Evolutionary conservation across 2,329 filamentous ascomycete genomes (phyloP), one percentile per base, ranked within the genome.

Genomic region (Gnomoniopsis sp.): DNA sequence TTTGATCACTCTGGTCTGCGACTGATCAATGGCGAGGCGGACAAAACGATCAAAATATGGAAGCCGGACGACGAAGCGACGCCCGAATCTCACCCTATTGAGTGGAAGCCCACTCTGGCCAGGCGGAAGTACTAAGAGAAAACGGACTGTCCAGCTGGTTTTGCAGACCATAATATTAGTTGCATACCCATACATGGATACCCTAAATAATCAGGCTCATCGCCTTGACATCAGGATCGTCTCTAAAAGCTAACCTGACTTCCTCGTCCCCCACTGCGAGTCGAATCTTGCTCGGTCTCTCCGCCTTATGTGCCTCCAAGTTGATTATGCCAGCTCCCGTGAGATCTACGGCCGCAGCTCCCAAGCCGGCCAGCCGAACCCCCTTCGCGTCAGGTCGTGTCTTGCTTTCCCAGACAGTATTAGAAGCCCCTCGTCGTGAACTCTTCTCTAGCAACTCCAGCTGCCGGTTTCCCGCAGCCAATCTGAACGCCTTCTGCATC

Each of bases 1-100:
- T 99, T 96, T 70, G 95, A 99, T 69, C 84, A 84, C 61, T 96
- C 93, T 0, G 95, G 95, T 0, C 70, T 97, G 68, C 85, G 95
- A 65, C 78, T 99, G 66, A 96, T 99, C 63, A 93, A 90, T 21
- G 96, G 96, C 49, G 95, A 99, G 75, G 91, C 92, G 6, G 95
- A 99, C 72, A 99, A 99, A 82, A 96, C 93, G 0, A 96, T 97
- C 73, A 98, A 99, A 83, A 86, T 99, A 59, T 99, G 95, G 95
- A 96, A 93, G 74, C 89, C 88, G 65, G 95, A 99, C 71, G 91
- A 96, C 49, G 85, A 88, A 55, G 95, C 95, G 19, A 97, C 93
- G 0, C 89, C 89, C 41, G 91, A 98, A 72, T 90, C 89, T 1
- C 92, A 98, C 74, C 95, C 95, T 2, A 74, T 99, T 47, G 88